Percentiles rank a stretch among this genome's conserved stretches.
These are phyloP conservation scores for Phymatotrichopsis omnivora DNA, from an alignment of 2,329 filamentous ascomycete species.

Conservation along the genomic window DNA sequence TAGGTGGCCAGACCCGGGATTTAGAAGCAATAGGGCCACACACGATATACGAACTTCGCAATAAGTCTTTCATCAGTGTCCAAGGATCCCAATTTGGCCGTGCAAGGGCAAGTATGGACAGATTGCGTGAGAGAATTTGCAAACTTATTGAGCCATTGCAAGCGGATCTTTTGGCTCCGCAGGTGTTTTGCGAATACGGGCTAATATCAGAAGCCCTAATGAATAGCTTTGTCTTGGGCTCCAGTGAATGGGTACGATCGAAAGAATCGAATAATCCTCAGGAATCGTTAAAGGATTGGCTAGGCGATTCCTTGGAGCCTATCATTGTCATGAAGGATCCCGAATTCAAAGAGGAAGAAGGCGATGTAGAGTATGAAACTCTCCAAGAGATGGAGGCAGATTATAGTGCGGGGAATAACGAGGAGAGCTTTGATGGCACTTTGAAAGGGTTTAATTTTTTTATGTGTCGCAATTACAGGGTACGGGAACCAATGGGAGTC, in stretches of 20 bases:
- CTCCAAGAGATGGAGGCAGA: conserved; percentile 52
- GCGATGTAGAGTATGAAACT: conserved; percentile 51
- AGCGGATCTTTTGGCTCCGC: conserved; percentile 43
- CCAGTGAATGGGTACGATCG: conserved; percentile 32
- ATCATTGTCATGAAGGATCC: conserved; percentile 35
- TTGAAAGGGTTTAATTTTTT: conserved; percentile 41
- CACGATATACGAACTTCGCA: conserved; percentile 55
- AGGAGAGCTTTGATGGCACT: conserved; percentile 42
- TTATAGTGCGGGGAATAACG: conserved; percentile 38
- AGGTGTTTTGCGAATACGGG: conserved; percentile 44
- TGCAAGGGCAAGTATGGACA: conserved; percentile 38
- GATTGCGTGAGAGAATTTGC: conserved; percentile 37
- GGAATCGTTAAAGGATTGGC: conserved; percentile 45
- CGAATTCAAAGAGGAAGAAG: conserved; percentile 48
- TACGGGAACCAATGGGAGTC: conserved; percentile 35
- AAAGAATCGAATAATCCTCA: conserved; percentile 33
- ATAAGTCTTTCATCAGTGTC: conserved; percentile 33
- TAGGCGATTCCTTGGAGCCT: conserved; percentile 42
- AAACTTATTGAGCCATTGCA: conserved; percentile 40
- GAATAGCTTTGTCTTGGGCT: conserved; percentile 43
- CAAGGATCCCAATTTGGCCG: conserved; percentile 37
- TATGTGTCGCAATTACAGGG: conserved; percentile 38
- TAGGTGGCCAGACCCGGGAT: conserved; percentile 62
- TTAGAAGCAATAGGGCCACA: conserved; percentile 50
- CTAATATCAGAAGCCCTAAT: conserved; percentile 55